phyloP scores from a whole-genome alignment of 257 asterid genomes.

The Sherardia arvensis region DNA sequence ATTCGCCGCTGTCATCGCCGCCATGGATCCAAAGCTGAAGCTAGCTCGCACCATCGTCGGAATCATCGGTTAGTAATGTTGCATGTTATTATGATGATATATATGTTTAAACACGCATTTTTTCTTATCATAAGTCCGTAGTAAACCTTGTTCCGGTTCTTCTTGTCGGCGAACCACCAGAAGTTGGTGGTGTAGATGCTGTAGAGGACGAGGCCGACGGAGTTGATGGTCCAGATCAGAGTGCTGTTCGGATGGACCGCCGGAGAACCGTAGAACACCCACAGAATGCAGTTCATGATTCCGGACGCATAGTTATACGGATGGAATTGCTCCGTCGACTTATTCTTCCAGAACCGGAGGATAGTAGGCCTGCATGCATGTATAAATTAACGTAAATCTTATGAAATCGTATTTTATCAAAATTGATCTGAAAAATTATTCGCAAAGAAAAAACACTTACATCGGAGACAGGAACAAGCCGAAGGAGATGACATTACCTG shows the following conservation, averaged over 20 bases:
- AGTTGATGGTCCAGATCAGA: not conserved
- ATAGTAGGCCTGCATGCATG: not conserved
- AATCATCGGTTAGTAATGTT: too few relatives aligned
- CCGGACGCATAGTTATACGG: not conserved
- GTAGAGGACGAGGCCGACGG: not conserved
- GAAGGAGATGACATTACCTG: not conserved
- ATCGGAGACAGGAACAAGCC: not conserved
- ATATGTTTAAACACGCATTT: too few relatives aligned
- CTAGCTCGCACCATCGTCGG: too few relatives aligned
- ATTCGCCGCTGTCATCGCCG: too few relatives aligned
- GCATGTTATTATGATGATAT: too few relatives aligned
- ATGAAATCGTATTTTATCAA: too few relatives aligned
- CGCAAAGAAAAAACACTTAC: not conserved
- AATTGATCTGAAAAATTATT: too few relatives aligned
- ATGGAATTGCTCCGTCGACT: not conserved
- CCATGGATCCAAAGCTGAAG: too few relatives aligned
- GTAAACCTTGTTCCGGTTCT: not conserved
- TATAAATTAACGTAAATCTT: too few relatives aligned
- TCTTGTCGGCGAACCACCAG: not conserved
- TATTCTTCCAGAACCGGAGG: not conserved
- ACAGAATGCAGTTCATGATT: not conserved
- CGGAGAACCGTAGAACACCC: not conserved
- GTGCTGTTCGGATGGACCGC: not conserved
- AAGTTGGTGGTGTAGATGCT: not conserved
- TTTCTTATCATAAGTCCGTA: too few relatives aligned